Evolutionary conservation across 768 basidiomycete genomes (phyloP), one percentile per base, ranked within the genome.

Genomic region (Pleurotus platypus): DNA sequence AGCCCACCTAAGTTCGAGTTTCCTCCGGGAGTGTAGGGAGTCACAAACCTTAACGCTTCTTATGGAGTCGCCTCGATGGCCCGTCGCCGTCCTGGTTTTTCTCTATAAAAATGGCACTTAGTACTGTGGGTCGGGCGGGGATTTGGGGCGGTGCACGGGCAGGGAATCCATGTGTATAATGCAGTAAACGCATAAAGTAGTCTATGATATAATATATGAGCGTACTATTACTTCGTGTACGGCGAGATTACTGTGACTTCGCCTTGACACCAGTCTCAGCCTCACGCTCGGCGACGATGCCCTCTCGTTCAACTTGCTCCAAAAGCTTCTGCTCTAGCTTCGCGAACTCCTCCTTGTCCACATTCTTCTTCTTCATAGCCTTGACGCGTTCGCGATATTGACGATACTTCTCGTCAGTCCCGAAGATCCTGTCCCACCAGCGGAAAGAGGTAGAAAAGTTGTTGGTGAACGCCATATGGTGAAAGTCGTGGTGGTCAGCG

Each of bases 401-500:
- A 18, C 78, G 84, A 75, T 97, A 98, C 77, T 92, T 93, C 72
- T 78, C 71, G 66, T 99, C 96, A 0, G 96, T 98, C 50, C 94
- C 94, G 66, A 91, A 87, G 62, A 93, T 72, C 58, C 81, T 80
- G 71, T 98, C 96, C 71, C 90, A 92, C 89, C 92, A 96, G 40
- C 94, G 84, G 85, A 97, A 97, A 18, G 89, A 91, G 5, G 94
- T 95, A 7, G 92, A 90, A 70, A 82, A 96, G 78, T 95, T 95
- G 78, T 94, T 94, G 49, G 84, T 85, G 78, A 94, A 96, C 3
- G 90, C 87, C 90, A 94, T 91, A 75, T 99, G 96, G 73, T 98
- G 96, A 84, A 94, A 98, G 68, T 98, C 95, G 69, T 97, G 95
- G 74, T 96, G 93, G 65, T 98, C 96, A 0, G 94, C 94, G 39